phyloP scores from a whole-genome alignment of 2,329 filamentous ascomycete genomes.

The Colletotrichum godetiae region DNA sequence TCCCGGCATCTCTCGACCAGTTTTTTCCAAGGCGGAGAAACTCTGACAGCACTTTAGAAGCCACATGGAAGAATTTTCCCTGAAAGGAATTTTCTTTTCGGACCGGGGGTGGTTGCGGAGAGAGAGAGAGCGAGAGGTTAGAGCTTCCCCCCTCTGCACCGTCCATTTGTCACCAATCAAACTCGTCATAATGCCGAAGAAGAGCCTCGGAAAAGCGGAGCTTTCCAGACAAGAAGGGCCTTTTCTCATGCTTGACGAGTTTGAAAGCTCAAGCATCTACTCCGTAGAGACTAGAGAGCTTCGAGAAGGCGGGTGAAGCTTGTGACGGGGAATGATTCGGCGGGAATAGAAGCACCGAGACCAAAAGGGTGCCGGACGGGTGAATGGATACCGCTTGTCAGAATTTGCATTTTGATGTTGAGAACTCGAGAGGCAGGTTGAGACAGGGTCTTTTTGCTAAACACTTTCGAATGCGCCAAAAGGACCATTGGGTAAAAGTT shows the following conservation, averaged over 20 bases:
- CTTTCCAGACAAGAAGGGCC: background rate
- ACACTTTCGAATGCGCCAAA: background rate
- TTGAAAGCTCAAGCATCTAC: too few relatives aligned
- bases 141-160: background rate
- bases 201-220: conserved; percentile 6
- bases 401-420: background rate
- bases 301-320: too few relatives aligned
- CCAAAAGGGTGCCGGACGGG: conserved; percentile 7
- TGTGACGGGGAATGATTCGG: background rate
- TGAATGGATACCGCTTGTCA: conserved; percentile 6
- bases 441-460: conserved; percentile 7
- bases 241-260: background rate
- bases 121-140: background rate
- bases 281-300: too few relatives aligned
- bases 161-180: background rate
- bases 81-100: background rate
- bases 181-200: conserved; percentile 11
- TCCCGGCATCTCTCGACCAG: background rate
- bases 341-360: background rate
- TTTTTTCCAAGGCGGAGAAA: background rate
- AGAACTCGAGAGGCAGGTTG: background rate
- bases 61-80: conserved; percentile 5
- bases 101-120: background rate
- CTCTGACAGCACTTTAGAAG: background rate
- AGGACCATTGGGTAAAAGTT: background rate